Evolutionary conservation across 352 stramenopile genomes (phyloP), one percentile per base, ranked within the genome.

Genomic region (Blastocystis sp.): DNA sequence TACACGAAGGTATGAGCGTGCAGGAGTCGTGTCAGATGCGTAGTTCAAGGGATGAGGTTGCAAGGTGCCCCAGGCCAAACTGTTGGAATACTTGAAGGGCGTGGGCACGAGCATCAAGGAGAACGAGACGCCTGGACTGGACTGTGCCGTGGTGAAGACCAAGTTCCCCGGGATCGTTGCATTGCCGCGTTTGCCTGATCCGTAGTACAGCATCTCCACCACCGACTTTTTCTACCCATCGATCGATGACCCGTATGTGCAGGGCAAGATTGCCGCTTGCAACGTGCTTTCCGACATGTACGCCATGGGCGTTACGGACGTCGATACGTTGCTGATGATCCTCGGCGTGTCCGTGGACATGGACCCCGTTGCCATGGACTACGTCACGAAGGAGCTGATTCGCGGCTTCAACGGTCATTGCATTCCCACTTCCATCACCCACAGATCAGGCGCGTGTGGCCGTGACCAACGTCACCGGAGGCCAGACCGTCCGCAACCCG

Each of bases 171-270:
- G 87, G 45, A 65, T 89, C n/a, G 62, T 89, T 19, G 28, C 7
- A 10, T 2, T 77, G 23, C 19, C 45, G 19, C n/a, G 40, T 89
- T 96, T 95, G 48, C 65, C 90, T 19, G 88, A 92, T 40, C 93
- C 94, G 76, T 90, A 97, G 81, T 96, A 95, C 79, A 90, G 94
- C 65, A 94, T 97, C 86, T 96, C 92, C 66, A 98, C 94, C 17
- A 97, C 95, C 40, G 95, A 98, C 90, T 98, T 97, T 84, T 98
- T 98, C 91, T 97, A 97, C 91, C 95, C 95, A 2, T 92, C 94
- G 23, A 94, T 98, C 65, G 94, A 98, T 89, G 94, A 96, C 80
- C 95, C 95, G 0, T 98, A 97, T 89, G 90, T 88, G 9, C 74
- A 95, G 90, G 95, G 95, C 76, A 91, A 95, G 77, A 98, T 98